phyloP scores from a whole-genome alignment of 495 filamentous ascomycete species.

The Penicillium antarcticum region DNA sequence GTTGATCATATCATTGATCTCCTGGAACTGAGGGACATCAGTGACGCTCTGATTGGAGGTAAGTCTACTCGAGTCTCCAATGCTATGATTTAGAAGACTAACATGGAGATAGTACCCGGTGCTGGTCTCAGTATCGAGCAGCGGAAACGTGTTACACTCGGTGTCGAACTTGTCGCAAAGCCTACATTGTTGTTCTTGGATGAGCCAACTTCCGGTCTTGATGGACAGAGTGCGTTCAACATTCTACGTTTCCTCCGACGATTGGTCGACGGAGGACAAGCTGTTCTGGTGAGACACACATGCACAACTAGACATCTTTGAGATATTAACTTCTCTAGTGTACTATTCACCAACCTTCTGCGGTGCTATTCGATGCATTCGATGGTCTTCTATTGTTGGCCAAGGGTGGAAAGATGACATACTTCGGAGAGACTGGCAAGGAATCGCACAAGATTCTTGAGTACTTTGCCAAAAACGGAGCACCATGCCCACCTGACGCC shows the following conservation, averaged over 20 bases:
- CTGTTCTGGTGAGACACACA: constrained; percentile 55
- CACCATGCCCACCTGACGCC: constrained; percentile 41
- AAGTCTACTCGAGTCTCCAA: neutral
- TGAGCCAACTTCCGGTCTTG: constrained; percentile 63
- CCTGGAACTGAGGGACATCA: constrained; percentile 42
- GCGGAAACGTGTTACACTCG: constrained; percentile 84
- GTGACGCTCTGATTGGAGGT: constrained; percentile 65
- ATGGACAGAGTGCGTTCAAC: constrained; percentile 59
- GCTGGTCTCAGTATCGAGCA: constrained; percentile 81
- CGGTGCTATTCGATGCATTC: constrained; percentile 51
- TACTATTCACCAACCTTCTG: constrained; percentile 93
- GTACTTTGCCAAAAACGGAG: constrained; percentile 53
- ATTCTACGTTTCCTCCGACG: constrained; percentile 79
- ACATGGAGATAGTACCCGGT: constrained; percentile 45
- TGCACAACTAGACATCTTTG: neutral
- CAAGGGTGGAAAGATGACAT: constrained; percentile 51
- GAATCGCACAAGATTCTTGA: constrained; percentile 54
- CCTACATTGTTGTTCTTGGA: constrained; percentile 65
- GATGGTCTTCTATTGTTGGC: constrained; percentile 50
- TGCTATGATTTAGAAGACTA: constrained; percentile 1
- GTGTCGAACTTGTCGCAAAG: constrained; percentile 68
- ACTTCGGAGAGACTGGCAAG: constrained; percentile 63
- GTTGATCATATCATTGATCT: constrained; percentile 50
- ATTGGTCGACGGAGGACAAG: constrained; percentile 77
- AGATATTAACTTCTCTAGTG: constrained; percentile 39